phyloP scores from a whole-genome alignment of 495 filamentous ascomycete genomes.

The Penicillium ochrochloron region DNA sequence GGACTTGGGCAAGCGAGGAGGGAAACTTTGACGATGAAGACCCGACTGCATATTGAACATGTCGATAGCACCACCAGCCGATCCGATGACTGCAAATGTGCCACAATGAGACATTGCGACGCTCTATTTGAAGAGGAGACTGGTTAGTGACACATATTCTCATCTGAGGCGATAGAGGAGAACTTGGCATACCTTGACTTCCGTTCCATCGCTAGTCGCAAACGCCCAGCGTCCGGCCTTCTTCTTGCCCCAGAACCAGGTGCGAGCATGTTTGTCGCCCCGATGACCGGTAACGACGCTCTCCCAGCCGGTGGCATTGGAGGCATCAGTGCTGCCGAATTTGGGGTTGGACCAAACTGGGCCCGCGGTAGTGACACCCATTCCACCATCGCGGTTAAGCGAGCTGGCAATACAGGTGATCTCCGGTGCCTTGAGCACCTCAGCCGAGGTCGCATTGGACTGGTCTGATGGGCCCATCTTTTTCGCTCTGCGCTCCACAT shows the following conservation, averaged over 20 bases:
- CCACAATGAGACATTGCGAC: conserved; percentile 90
- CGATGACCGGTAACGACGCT: conserved; percentile 94
- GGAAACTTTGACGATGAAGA: conserved; percentile 81
- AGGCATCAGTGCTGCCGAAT: conserved; percentile 58
- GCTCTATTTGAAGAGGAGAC: conserved; percentile 47
- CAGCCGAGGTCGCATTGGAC: conserved; percentile 51
- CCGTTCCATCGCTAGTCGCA: conserved; percentile 78
- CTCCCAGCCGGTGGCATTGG: conserved; percentile 87
- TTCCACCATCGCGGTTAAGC: conserved; percentile 90
- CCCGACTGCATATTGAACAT: conserved; percentile 98
- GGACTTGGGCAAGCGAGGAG: conserved; percentile 64
- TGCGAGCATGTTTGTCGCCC: conserved; percentile 80
- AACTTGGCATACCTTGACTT: conserved; percentile 62
- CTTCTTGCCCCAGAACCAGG: conserved; percentile 98
- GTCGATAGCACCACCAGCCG: conserved; percentile 77
- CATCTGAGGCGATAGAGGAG: not conserved
- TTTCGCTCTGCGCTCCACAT: conserved; percentile 79
- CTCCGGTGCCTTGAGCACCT: conserved; percentile 83
- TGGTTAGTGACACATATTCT: conserved; percentile 15
- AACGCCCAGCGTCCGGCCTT: conserved; percentile 92
- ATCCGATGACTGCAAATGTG: conserved; percentile 92
- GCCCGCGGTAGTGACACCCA: conserved; percentile 73
- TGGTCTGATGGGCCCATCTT: conserved; percentile 68
- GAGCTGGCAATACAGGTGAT: conserved; percentile 90
- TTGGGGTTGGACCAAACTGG: conserved; percentile 77